These are phyloP conservation scores for Oryza meridionalis DNA, from an alignment of 176 grass and related monocot genomes.

Conservation along the genomic window DNA sequence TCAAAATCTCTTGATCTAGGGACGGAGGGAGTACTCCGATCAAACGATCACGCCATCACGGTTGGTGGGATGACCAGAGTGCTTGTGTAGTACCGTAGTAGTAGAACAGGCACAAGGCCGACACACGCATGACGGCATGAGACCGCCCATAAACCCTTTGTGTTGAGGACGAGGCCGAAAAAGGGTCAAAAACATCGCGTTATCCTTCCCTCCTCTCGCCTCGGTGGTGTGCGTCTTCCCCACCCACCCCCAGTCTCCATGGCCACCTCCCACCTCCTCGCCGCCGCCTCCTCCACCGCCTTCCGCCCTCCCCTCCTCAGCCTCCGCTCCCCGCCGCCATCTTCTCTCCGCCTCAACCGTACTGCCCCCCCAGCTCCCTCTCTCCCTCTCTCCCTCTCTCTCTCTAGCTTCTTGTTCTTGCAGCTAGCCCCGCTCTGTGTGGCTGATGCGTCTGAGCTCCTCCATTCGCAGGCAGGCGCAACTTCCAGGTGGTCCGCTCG, in stretches of 20 bases:
- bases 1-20: no score
- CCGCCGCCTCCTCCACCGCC: slow-evolving; percentile 11
- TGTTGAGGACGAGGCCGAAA: no score
- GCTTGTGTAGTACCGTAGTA: no score
- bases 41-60: no score
- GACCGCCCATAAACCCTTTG: no score
- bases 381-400: not conserved
- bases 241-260: slow-evolving; percentile 32
- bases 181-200: not conserved
- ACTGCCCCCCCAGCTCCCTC: not conserved
- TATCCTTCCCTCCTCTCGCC: slow-evolving; percentile 8
- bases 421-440: not conserved
- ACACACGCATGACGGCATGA: no score
- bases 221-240: not conserved
- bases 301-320: slow-evolving; percentile 31
- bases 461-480: slow-evolving; percentile 50
- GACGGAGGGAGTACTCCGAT: no score
- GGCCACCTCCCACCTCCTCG: slow-evolving; percentile 50
- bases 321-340: not conserved
- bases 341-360: slow-evolving; percentile 45
- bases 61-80: no score
- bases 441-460: slow-evolving; percentile 25
- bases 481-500: slow-evolving; percentile 49
- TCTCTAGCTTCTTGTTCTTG: not conserved
- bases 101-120: no score